Evolutionary conservation across 805 yeast species (phyloP), one percentile per base, ranked within the genome.

Genomic region (Candida takata): DNA sequence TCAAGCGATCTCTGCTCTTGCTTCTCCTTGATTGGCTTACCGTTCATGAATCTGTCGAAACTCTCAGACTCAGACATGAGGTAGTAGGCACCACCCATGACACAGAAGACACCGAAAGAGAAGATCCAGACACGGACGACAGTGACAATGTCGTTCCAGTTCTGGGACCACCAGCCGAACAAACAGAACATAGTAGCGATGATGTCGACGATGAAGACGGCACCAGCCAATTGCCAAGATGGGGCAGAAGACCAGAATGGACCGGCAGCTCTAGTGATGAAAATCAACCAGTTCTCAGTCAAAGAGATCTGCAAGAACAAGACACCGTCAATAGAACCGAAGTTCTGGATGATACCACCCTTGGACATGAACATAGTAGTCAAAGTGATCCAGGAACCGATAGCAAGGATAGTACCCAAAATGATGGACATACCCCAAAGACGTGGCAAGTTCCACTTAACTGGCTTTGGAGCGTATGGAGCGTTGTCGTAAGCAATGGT

Each of bases 401-500:
- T 57, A 60, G 95, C 95, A 64, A 86, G 77, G 49, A 86, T 75
- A 36, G 75, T 51, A 69, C 96, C 96, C 68, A 86, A 75, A 55
- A 86, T 61, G 52, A 84, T 76, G 52, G 95, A 86, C 87, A 86
- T 81, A 74, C 94, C 92, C 96, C 96, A 86, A 69, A 86, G 76
- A 77, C 92, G 81, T 68, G 95, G 95, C 58, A 84, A 69, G 81
- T 87, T 85, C 96, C 96, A 86, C 70, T 86, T 87, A 55, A 87
- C 96, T 54, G 96, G 96, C 61, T 69, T 68, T 64, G 83, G 87
- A 61, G 88, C 86, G 73, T 71, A 86, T 54, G 96, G 96, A 70
- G 96, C 96, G 58, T 86, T 86, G 69, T 86, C 96, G 73, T 86
- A 86, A 65, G 96, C 96, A 75, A 86, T 86, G 58, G 96, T 92